Evolutionary conservation across 306 rosid genomes (phyloP).

Genomic region (Rosa lucieae): DNA sequence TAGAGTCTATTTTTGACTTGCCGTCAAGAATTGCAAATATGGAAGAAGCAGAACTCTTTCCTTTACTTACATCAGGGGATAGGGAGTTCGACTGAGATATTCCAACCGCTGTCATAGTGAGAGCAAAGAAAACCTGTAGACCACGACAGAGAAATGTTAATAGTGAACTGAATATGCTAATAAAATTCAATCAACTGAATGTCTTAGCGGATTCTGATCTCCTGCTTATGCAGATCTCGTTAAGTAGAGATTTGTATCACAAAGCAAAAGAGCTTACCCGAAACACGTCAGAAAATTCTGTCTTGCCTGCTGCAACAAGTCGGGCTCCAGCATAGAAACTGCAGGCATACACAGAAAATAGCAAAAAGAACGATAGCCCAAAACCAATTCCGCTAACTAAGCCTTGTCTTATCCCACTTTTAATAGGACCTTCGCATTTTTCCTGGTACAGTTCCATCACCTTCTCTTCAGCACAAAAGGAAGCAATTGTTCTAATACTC

Average conservation of each 20-base stretch:
- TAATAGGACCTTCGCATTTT: slow-evolving; percentile 59
- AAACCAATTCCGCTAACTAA: slow-evolving; percentile 51
- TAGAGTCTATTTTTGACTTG: slow-evolving; percentile 49
- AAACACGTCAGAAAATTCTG: slow-evolving; percentile 55
- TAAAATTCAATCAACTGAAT: neutral
- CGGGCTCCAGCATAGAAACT: slow-evolving; percentile 62
- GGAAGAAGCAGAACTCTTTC: slow-evolving; percentile 52
- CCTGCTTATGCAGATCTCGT: too few species aligned
- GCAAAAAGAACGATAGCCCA: slow-evolving; percentile 49
- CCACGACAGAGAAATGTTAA: neutral
- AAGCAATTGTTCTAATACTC: slow-evolving; percentile 66
- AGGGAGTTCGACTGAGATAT: slow-evolving; percentile 40
- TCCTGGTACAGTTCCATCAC: slow-evolving; percentile 54
- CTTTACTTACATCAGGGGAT: slow-evolving; percentile 44
- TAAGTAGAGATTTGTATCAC: neutral
- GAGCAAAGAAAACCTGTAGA: slow-evolving; percentile 57
- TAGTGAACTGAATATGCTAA: neutral
- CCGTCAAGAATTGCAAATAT: slow-evolving; percentile 58
- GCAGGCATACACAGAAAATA: slow-evolving; percentile 22
- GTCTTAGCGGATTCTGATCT: neutral
- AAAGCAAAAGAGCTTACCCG: slow-evolving; percentile 31
- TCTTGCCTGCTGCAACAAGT: slow-evolving; percentile 46
- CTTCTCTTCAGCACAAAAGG: slow-evolving; percentile 77
- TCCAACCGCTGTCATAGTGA: slow-evolving; percentile 48
- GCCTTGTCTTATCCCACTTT: slow-evolving; percentile 51